phyloP scores from a whole-genome alignment of 495 filamentous ascomycete species.

The Filosporella fistucella region DNA sequence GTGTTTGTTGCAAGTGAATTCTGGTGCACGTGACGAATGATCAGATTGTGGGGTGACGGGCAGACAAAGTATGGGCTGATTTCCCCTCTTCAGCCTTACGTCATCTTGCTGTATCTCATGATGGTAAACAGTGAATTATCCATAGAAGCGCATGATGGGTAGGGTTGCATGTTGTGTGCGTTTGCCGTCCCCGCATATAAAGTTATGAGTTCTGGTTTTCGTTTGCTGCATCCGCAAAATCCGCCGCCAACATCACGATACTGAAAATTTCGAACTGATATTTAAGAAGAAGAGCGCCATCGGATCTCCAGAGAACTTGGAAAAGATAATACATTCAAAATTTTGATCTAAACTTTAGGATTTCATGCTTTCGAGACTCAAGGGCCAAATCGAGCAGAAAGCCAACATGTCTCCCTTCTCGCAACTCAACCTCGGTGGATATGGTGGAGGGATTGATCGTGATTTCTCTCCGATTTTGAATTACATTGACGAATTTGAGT shows the following conservation, averaged over 20 bases:
- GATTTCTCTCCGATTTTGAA: slow-evolving; percentile 12
- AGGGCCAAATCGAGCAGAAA: neutral
- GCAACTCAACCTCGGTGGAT: neutral
- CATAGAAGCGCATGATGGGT: too few species aligned
- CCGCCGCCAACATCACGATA: too few species aligned
- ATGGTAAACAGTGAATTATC: too few species aligned
- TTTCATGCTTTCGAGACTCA: neutral
- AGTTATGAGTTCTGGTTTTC: too few species aligned
- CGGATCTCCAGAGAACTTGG: neutral
- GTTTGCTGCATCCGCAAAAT: too few species aligned
- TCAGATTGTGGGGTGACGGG: neutral
- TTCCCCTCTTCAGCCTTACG: neutral
- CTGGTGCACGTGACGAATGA: neutral
- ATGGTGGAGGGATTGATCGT: slow-evolving; percentile 9
- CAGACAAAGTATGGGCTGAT: neutral
- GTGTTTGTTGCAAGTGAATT: neutral
- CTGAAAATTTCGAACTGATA: neutral
- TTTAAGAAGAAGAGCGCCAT: neutral
- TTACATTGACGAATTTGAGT: slow-evolving; percentile 15
- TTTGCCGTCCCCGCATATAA: too few species aligned
- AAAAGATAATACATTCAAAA: neutral
- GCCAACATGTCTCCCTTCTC: slow-evolving; percentile 10
- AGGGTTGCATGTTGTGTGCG: too few species aligned
- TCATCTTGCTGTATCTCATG: too few species aligned
- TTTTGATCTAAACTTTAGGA: neutral